Evolutionary conservation across 2,329 filamentous ascomycete genomes (phyloP), one percentile per base, ranked within the genome.

Genomic region (Aspergillus ochraceus): DNA sequence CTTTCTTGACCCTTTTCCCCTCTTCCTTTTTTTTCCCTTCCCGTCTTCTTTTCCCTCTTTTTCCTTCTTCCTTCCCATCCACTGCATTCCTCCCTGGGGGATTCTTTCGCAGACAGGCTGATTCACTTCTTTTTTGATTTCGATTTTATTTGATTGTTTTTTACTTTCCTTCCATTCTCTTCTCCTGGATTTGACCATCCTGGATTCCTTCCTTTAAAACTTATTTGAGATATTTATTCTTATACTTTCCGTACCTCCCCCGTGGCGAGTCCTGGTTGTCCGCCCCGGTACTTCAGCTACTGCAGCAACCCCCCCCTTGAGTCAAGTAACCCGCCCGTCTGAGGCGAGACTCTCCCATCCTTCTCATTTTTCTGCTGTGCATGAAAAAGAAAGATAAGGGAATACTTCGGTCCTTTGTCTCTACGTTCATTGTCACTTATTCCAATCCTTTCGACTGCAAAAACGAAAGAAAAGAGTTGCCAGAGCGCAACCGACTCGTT

Each of bases 201-300:
- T 70, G 62, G 69, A 70, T 70, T 68, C 69, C 57, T 61, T 63
- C 61, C 58, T 67, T 59, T 51, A 49, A 64, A 59, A 62, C 61
- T 12, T 14, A 52, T 49, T 19, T 29, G 26, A 20, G n/a, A 24
- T 26, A 50, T 62, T 58, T 51, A 57, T 56, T 61, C 50, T 57
- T 52, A 56, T 59, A 24, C 49, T 20, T 22, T 59, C 24, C 51
- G 11, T 14, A 55, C 60, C 42, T 22, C 49, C 54, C 54, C 54
- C 57, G 56, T 69, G 66, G 71, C 65, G 70, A 63, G 70, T 75
- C 73, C 72, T 77, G 72, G 74, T 74, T 72, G 76, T 74, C 67
- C 74, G 70, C 74, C 72, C 67, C 70, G 74, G 71, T 65, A 57
- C 66, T 66, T 59, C 54, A 67, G 63, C 56, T 63, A 56, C 65